Percentiles rank a stretch among this genome's conserved stretches.
Conservation (phyloP, 202 grass and related monocot species). For the Hordeum pubiflorum region DNA sequence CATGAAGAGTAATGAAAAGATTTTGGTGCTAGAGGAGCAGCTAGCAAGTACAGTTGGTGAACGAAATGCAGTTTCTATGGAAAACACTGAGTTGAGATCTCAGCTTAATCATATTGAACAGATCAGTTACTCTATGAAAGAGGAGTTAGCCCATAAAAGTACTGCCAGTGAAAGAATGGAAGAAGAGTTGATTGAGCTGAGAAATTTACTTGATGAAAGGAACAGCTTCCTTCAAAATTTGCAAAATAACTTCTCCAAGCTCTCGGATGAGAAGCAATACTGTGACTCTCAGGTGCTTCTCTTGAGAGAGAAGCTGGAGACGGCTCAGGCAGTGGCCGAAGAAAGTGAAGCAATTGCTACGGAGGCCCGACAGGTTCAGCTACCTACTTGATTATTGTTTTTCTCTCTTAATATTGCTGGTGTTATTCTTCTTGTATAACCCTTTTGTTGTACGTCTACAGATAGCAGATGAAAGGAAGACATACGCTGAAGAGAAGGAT, state of each 20-base stretch:
- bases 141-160: conserved; percentile 46
- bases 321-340: conserved; percentile 69
- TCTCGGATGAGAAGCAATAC: conserved; percentile 49
- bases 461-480: conserved; percentile 67
- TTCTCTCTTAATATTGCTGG: too few species aligned
- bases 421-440: conserved; percentile 6
- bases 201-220: conserved; percentile 37
- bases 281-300: conserved; percentile 47
- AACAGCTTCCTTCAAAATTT: conserved; percentile 36
- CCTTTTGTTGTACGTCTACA: conserved; percentile 30
- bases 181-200: conserved; percentile 49
- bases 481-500: conserved; percentile 79
- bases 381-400: conserved; percentile 1
- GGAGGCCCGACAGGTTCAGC: conserved; percentile 70
- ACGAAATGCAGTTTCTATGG: conserved; percentile 31
- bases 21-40: conserved; percentile 42
- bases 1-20: conserved; percentile 30
- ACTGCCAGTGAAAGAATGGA: conserved; percentile 37
- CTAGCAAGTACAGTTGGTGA: conserved; percentile 42
- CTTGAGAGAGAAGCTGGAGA: conserved; percentile 69
- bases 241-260: conserved; percentile 44
- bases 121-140: conserved; percentile 37
- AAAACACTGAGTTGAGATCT: conserved; percentile 56
- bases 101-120: conserved; percentile 31
- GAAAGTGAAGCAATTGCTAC: conserved; percentile 88